Percentiles rank a stretch among this genome's conserved stretches.
Evolutionary conservation across 352 stramenopile genomes (phyloP).

Genomic region (Pythium apleroticum): DNA sequence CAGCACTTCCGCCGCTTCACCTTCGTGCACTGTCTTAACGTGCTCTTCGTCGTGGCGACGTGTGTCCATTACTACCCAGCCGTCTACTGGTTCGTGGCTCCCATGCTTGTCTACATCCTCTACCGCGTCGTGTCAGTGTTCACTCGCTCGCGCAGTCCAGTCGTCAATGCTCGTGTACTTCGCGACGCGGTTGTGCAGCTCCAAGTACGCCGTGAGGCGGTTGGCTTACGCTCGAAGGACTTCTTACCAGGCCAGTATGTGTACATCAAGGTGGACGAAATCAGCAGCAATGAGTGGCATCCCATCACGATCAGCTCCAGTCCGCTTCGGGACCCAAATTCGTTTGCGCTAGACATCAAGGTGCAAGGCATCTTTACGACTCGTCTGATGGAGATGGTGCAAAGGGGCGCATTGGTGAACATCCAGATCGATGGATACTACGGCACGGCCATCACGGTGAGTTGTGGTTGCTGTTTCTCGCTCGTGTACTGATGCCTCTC

Average conservation of each 20-base stretch:
- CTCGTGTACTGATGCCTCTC: not conserved
- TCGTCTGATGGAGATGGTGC: conserved; percentile 45
- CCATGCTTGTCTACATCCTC: conserved; percentile 55
- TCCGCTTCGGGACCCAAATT: conserved; percentile 37
- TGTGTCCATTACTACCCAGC: conserved; percentile 71
- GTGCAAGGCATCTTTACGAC: conserved; percentile 64
- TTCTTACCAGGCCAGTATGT: conserved; percentile 68
- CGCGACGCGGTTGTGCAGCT: conserved; percentile 54
- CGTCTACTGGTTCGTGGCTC: conserved; percentile 55
- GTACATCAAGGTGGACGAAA: conserved; percentile 61
- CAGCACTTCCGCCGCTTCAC: conserved; percentile 56
- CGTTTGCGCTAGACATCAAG: conserved; percentile 57
- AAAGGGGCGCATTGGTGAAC: conserved; percentile 36
- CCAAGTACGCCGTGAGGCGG: conserved; percentile 44
- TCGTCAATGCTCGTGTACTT: conserved; percentile 28
- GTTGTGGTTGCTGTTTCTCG: not conserved
- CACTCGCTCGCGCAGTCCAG: conserved; percentile 11
- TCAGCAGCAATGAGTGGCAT: conserved; percentile 65
- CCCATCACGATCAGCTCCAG: conserved; percentile 75
- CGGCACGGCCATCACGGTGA: conserved; percentile 46
- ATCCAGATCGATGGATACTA: conserved; percentile 79
- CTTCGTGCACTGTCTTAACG: conserved; percentile 50
- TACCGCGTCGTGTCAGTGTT: conserved; percentile 58
- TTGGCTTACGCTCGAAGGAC: conserved; percentile 13
- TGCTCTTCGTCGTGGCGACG: conserved; percentile 44